Conservation (phyloP, 2,329 filamentous ascomycete genomes). For the Huntiella moniliformis region DNA sequence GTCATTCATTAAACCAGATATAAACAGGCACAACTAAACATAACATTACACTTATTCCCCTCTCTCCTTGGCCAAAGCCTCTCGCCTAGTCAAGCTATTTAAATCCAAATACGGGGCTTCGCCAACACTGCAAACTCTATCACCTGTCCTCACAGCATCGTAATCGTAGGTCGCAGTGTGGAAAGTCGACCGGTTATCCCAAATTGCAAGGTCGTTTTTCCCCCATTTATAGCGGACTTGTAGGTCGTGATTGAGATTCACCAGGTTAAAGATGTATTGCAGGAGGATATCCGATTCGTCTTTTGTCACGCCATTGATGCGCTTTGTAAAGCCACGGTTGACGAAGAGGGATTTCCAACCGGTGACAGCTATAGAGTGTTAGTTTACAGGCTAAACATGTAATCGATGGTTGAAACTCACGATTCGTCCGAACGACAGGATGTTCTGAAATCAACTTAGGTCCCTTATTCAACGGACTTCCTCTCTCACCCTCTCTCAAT, state of each 20-base stretch:
- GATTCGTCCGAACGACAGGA: conserved; percentile 40
- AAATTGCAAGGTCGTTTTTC: conserved; percentile 25
- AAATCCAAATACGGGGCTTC: conserved; percentile 35
- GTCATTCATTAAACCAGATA: neutral
- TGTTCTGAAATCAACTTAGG: conserved; percentile 29
- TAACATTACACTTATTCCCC: neutral
- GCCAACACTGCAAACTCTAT: conserved; percentile 34
- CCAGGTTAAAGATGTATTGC: conserved; percentile 27
- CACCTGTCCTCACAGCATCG: conserved; percentile 29
- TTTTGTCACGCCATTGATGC: conserved; percentile 34
- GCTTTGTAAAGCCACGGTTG: conserved; percentile 31
- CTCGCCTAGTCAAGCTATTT: conserved; percentile 22
- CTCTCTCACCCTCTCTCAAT: conserved; percentile 25
- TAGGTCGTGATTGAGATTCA: conserved; percentile 36
- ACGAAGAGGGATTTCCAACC: conserved; percentile 37
- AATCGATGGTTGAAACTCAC: conserved; percentile 2
- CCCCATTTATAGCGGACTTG: conserved; percentile 36
- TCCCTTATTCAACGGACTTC: conserved; percentile 39
- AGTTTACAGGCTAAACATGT: neutral
- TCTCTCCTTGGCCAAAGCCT: conserved; percentile 5
- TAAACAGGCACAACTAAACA: neutral
- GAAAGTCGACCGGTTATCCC: conserved; percentile 26
- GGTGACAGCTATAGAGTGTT: conserved; percentile 23
- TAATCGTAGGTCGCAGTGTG: conserved; percentile 41
- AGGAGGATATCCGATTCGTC: conserved; percentile 35